Evolutionary conservation across 257 asterid genomes (phyloP).

Genomic region (Anisodus tanguticus): DNA sequence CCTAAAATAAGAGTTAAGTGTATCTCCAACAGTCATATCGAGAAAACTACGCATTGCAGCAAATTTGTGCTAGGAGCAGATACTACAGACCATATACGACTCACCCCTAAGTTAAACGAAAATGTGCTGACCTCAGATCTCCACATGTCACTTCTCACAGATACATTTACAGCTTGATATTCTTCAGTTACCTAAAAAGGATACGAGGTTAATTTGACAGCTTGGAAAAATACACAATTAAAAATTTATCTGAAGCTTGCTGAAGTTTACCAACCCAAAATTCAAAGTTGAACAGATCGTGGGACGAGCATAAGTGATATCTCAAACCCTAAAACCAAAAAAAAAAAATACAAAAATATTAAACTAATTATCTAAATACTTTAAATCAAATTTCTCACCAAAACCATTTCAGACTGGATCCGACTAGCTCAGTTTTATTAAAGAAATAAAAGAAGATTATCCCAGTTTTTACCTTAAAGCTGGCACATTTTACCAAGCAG

Average conservation of each 20-base stretch:
- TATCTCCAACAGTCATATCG: neutral
- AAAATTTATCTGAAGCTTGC: constrained; percentile 26
- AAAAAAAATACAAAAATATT: constrained; percentile 22
- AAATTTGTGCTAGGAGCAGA: neutral
- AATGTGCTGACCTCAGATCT: constrained; percentile 78
- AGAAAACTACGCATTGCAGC: neutral
- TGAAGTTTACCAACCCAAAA: constrained; percentile 84
- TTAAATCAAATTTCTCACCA: neutral
- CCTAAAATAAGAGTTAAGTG: constrained; percentile 21
- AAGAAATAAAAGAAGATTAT: constrained; percentile 33
- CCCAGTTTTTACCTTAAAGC: constrained; percentile 72
- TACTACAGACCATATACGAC: constrained; percentile 8
- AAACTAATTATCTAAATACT: neutral
- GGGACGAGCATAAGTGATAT: constrained; percentile 76
- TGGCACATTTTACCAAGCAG: constrained; percentile 95
- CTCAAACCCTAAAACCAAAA: constrained; percentile 80
- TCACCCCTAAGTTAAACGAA: constrained; percentile 26
- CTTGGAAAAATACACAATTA: constrained; percentile 24
- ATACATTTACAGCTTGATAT: constrained; percentile 93
- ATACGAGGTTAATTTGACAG: constrained; percentile 24
- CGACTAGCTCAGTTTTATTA: neutral
- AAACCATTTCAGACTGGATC: neutral
- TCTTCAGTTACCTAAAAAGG: constrained; percentile 81
- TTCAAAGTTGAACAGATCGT: constrained; percentile 93
- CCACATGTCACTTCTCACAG: constrained; percentile 82